A percentile compares a stretch with the other conserved stretches of the same genome.
These are phyloP conservation scores for Aspergillus glaucus DNA, from an alignment of 2,329 filamentous ascomycete genomes.

Conservation along the genomic window DNA sequence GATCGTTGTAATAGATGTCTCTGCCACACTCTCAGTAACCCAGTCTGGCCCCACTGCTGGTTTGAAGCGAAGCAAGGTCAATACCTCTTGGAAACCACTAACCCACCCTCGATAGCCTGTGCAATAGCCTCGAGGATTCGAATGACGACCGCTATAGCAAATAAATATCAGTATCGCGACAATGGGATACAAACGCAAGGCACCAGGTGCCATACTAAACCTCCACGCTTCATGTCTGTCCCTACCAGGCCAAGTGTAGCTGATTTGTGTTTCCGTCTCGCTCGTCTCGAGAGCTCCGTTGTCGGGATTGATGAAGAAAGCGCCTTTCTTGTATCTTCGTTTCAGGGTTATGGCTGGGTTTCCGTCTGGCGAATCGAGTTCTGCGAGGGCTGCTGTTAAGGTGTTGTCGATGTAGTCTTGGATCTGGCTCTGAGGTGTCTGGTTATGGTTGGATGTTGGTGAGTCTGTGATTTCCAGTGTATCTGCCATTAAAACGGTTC, in stretches of 20 bases:
- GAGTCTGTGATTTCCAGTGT: neutral
- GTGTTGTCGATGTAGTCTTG: conserved; percentile 24
- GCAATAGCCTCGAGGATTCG: conserved; percentile 52
- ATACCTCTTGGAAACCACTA: conserved; percentile 53
- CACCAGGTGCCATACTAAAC: conserved; percentile 23
- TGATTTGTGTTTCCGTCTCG: conserved; percentile 16
- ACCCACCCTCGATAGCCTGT: conserved; percentile 43
- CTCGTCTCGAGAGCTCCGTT: conserved; percentile 23
- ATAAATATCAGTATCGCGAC: neutral
- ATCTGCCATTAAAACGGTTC: neutral
- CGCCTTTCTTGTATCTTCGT: conserved; percentile 14
- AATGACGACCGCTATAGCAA: conserved; percentile 45
- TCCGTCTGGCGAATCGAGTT: conserved; percentile 21
- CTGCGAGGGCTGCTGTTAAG: conserved; percentile 19
- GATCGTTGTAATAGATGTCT: conserved; percentile 59
- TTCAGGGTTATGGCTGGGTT: conserved; percentile 24
- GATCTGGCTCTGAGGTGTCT: conserved; percentile 14
- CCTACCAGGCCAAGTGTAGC: conserved; percentile 51
- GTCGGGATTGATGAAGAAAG: conserved; percentile 22
- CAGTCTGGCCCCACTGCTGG: neutral
- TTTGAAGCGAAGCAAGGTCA: conserved; percentile 1
- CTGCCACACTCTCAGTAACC: conserved; percentile 28
- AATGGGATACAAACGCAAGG: neutral
- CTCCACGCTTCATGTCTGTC: conserved; percentile 53
- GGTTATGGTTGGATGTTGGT: neutral